phyloP scores from a whole-genome alignment of 2,329 filamentous ascomycete genomes.

The Aspergillus chevalieri region DNA sequence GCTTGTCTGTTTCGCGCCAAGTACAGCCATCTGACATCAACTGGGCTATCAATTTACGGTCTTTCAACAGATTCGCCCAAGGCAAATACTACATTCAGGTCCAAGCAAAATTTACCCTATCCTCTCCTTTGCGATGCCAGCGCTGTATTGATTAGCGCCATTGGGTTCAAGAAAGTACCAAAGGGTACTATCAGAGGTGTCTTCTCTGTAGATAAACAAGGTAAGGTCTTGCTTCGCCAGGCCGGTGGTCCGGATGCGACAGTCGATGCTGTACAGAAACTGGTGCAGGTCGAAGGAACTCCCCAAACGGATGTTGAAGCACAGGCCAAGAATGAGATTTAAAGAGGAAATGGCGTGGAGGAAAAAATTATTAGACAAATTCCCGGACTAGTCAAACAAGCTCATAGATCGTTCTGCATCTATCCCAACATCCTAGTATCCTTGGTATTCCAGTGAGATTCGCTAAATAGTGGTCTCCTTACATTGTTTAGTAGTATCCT shows the following conservation, averaged over 20 bases:
- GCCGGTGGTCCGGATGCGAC: slow-evolving; percentile 72
- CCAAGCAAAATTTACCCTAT: slow-evolving; percentile 85
- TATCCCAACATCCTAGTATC: too few species aligned
- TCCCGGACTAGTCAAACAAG: background rate
- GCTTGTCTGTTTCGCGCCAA: slow-evolving; percentile 88
- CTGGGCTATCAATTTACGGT: slow-evolving; percentile 81
- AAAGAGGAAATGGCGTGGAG: background rate
- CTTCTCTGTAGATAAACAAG: slow-evolving; percentile 75
- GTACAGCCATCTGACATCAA: slow-evolving; percentile 67
- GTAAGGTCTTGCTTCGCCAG: slow-evolving; percentile 70
- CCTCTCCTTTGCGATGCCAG: slow-evolving; percentile 76
- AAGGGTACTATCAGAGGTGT: slow-evolving; percentile 80
- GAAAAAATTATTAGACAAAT: background rate
- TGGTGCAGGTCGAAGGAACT: slow-evolving; percentile 44
- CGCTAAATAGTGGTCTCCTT: too few species aligned
- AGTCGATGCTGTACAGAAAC: slow-evolving; percentile 65
- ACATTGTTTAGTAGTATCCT: too few species aligned
- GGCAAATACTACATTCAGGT: slow-evolving; percentile 87
- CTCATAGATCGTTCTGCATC: background rate
- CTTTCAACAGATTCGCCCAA: slow-evolving; percentile 83
- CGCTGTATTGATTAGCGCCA: slow-evolving; percentile 69
- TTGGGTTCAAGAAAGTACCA: slow-evolving; percentile 82
- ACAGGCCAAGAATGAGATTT: background rate
- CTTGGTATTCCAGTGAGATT: too few species aligned
- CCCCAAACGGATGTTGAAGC: background rate